Percentiles rank a stretch among this genome's conserved stretches.
Conservation (phyloP, 768 basidiomycete genomes). For the Psilocybe subaeruginosa region DNA sequence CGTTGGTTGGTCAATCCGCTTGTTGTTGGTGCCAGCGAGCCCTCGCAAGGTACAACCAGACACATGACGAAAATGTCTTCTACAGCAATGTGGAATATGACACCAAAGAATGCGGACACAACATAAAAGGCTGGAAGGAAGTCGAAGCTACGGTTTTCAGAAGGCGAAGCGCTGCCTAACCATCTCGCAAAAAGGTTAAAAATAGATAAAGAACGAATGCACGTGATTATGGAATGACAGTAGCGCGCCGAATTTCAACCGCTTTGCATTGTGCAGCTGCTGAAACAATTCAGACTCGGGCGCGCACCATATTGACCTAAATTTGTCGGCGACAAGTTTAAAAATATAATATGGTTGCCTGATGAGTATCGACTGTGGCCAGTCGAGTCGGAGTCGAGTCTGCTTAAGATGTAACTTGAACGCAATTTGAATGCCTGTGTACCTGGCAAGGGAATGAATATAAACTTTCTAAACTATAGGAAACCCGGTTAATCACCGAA, state of each 20-base stretch:
- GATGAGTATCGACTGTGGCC: no score
- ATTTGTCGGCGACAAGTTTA: no score
- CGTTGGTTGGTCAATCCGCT: neutral
- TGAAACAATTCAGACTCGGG: neutral
- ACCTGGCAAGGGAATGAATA: no score
- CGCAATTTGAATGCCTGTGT: no score
- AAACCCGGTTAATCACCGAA: no score
- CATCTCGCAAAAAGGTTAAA: conserved; percentile 3
- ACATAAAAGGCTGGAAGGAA: conserved; percentile 9
- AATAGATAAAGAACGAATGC: neutral
- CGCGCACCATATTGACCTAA: neutral
- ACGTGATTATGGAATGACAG: neutral
- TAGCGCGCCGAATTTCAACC: neutral
- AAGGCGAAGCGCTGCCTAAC: neutral
- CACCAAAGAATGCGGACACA: neutral
- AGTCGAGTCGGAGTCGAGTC: no score
- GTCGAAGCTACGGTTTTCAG: conserved; percentile 5
- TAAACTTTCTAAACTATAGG: no score
- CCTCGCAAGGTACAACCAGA: neutral
- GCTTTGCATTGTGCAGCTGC: neutral
- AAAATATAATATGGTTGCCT: no score
- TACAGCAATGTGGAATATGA: neutral
- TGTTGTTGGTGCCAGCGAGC: neutral
- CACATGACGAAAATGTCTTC: conserved; percentile 12
- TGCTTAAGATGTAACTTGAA: no score